Conservation (phyloP, 208 protist genomes). For the Trypanosoma avium region DNA sequence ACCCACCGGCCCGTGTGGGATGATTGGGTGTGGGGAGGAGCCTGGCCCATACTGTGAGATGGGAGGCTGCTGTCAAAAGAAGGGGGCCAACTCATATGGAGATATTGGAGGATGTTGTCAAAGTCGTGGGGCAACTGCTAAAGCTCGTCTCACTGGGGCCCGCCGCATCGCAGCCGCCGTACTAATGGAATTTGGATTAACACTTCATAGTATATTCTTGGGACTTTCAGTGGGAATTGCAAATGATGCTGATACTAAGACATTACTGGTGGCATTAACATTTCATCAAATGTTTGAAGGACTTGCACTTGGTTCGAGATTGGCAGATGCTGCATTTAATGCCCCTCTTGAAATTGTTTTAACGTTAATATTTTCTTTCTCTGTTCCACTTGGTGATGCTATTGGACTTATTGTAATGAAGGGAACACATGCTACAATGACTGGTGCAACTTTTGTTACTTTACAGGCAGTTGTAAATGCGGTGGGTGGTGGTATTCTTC, state of each 20-base stretch:
- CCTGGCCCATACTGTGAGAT: too few species aligned
- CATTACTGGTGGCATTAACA: slow-evolving; percentile 20
- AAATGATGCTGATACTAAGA: slow-evolving; percentile 25
- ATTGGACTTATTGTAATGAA: slow-evolving; percentile 33
- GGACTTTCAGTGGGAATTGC: slow-evolving; percentile 56
- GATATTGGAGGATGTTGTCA: slow-evolving; percentile 4
- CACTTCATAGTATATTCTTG: slow-evolving; percentile 69
- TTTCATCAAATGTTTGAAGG: slow-evolving; percentile 38
- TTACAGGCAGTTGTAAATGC: slow-evolving; percentile 47
- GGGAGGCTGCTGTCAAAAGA: background rate
- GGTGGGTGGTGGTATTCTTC: slow-evolving; percentile 54
- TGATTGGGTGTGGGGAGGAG: background rate
- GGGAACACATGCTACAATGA: slow-evolving; percentile 25
- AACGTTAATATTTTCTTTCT: slow-evolving; percentile 48
- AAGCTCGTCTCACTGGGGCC: background rate
- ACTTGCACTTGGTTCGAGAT: slow-evolving; percentile 24
- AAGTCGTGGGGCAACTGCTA: background rate
- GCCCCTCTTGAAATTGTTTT: slow-evolving; percentile 32
- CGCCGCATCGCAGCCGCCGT: slow-evolving; percentile 1
- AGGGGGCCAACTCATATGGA: background rate
- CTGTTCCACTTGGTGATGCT: slow-evolving; percentile 43
- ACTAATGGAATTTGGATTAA: slow-evolving; percentile 54
- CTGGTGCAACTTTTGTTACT: slow-evolving; percentile 34
- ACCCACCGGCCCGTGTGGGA: too few species aligned
- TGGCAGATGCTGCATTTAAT: slow-evolving; percentile 25